A percentile compares a stretch with the other conserved stretches of the same genome.
These are phyloP conservation scores for Nigrospora sphaerica DNA, from an alignment of 2,329 filamentous ascomycete genomes.

Conservation along the genomic window DNA sequence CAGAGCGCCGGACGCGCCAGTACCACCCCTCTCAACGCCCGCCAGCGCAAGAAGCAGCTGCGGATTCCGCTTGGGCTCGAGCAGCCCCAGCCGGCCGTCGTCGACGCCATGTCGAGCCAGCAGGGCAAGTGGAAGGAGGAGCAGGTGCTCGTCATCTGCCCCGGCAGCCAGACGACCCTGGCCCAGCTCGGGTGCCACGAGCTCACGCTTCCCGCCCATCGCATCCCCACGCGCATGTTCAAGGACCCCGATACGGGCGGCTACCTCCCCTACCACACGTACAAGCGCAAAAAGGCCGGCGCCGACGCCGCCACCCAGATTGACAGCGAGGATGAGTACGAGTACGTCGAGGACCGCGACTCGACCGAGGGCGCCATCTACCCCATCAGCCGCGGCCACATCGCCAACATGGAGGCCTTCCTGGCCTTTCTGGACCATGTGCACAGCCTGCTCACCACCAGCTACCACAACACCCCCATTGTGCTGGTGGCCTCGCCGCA, in stretches of 20 bases:
- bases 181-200: conserved; percentile 86
- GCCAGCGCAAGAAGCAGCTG: no score
- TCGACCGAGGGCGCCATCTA: conserved; percentile 86
- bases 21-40: no score
- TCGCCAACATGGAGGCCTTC: conserved; percentile 88
- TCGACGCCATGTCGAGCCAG: conserved; percentile 42
- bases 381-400: conserved; percentile 65
- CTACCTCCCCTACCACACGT: conserved; percentile 69
- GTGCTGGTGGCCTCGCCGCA: conserved; percentile 82
- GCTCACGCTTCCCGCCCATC: conserved; percentile 81
- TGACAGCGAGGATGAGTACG: conserved; percentile 46
- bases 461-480: conserved; percentile 93
- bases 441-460: conserved; percentile 80
- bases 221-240: conserved; percentile 92
- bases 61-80: not conserved
- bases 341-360: conserved; percentile 84
- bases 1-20: no score
- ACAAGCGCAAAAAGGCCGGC: conserved; percentile 47
- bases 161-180: conserved; percentile 82
- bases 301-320: conserved; percentile 28
- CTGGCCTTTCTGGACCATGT: conserved; percentile 90
- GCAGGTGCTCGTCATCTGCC: conserved; percentile 64
- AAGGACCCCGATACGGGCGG: conserved; percentile 74
- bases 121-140: conserved; percentile 57
- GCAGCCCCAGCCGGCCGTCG: not conserved